phyloP scores from a whole-genome alignment of 169 alveolate species.

The Plasmodium gonderi region DNA sequence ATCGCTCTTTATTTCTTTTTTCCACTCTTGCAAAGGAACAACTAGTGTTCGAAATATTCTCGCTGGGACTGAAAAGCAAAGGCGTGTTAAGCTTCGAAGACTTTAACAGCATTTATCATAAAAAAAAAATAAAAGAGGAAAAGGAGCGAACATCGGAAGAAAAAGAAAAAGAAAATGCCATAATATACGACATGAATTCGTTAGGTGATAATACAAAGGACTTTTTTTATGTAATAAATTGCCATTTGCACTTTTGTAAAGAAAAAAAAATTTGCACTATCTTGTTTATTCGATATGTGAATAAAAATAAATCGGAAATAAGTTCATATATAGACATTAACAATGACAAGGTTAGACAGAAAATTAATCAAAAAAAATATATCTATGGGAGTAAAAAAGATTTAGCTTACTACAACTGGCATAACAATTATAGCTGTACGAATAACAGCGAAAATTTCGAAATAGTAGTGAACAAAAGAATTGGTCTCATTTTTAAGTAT shows the following conservation, averaged over 20 bases:
- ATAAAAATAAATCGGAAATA: conserved; percentile 40
- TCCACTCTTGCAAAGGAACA: conserved; percentile 1
- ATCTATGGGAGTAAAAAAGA: conserved; percentile 61
- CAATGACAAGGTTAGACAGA: conserved; percentile 9
- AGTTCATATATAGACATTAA: conserved; percentile 68
- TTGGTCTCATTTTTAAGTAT: conserved; percentile 61
- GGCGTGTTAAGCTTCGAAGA: conserved; percentile 65
- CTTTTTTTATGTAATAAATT: conserved; percentile 36
- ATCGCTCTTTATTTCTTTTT: neutral
- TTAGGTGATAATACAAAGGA: conserved; percentile 21
- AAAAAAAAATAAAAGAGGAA: conserved; percentile 7
- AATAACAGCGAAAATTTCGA: conserved; percentile 51
- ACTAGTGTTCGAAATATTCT: conserved; percentile 52
- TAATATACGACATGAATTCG: conserved; percentile 31
- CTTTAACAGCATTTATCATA: conserved; percentile 42
- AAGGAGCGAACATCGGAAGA: conserved; percentile 13
- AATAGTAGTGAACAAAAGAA: conserved; percentile 42
- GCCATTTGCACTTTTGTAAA: conserved; percentile 57
- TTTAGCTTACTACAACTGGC: conserved; percentile 60
- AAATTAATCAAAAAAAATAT: conserved; percentile 50
- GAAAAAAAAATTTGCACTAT: conserved; percentile 48
- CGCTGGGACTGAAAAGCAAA: conserved; percentile 54
- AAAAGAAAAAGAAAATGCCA: conserved; percentile 24
- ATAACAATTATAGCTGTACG: conserved; percentile 58
- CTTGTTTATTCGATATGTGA: conserved; percentile 60